Evolutionary conservation across 2,329 filamentous ascomycete species (phyloP), one percentile per base, ranked within the genome.

Genomic region (Claviceps pusilla): DNA sequence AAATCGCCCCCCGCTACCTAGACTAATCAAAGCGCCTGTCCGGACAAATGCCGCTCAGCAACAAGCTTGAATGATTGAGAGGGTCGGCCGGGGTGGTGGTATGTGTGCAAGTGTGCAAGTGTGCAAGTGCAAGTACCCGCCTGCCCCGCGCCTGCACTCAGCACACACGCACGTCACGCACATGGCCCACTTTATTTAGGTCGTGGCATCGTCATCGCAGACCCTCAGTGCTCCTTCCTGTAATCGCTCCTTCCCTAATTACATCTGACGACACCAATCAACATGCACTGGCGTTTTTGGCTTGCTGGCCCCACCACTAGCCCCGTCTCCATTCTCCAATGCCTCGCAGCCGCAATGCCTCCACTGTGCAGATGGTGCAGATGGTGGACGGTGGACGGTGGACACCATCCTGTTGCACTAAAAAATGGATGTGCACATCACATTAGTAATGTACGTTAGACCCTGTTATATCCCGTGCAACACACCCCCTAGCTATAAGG

Each of bases 241-340:
- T 54, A 29, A 24, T 50, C 7, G 14, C 11, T 46, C 48, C 47
- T 45, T 37, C 47, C 47, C 31, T 37, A 37, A 24, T 28, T 24
- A 29, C 48, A 28, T 41, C 28, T 53, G 46, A 55, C 51, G 50
- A 52, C 48, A 55, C 42, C 28, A 50, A 39, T 48, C 51, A 39
- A 41, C 48, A 53, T 33, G 35, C 47, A 31, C 54, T 35, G 29
- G 29, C 29, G 14, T 14, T 16, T 31, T 31, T 48, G 33, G 48
- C 29, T 29, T 28, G 6, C 11, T 5, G 14, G 11, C 53, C 48
- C 48, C 29, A 47, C 35, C n/a, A 24, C 37, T 14, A 11, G 35
- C 50, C 46, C 47, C 39, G 28, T 42, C 29, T 31, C 41, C 5
- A 33, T 33, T 37, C 35, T 12, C 35, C 35, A 11, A 9, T 49